Base-by-base conservation (phyloP, 148 eudicot species). In the Mesembryanthemum crystallinum region DNA sequence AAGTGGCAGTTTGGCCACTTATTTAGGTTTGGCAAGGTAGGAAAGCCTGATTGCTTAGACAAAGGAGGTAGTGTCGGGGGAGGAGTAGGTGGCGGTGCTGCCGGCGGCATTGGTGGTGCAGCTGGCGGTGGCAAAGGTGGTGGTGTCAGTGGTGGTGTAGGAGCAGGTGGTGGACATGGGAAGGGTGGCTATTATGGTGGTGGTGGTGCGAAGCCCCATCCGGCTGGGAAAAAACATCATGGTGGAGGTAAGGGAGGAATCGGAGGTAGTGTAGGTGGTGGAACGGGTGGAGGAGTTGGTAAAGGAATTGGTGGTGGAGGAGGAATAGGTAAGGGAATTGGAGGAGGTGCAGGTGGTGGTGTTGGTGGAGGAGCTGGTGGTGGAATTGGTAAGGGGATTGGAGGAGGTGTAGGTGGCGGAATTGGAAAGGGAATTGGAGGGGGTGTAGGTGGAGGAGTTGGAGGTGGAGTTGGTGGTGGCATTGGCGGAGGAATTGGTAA, bases 1-100 rank as follows among this genome's bases (percentile, higher is more conserved):
- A 76, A 71, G 57, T 77, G 80, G 80, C 71, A 66, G 13, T 63
- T 60, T 62, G 80, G 80, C 21, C 72, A 77, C 8, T 75, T 71
- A 20, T 75, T 65, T 65, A 65, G 80, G 35, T 55, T 77, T 77
- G 79, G 79, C 1, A 57, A 57, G 39, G 79, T 73, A 61, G 69
- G 76, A 1, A 77, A 77, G 65, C 69, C 69, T 32, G 80, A 49
- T 62, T 77, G 70, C 5, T 70, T 61, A 25, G 80, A 74, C 0
- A 77, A 77, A 72, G 75, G 69, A 3, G 80, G 80, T 32, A 51
- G 77, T 67, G 28, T 81, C 66, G 14, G 59, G 17, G 74, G 49
- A 13, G 57, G 28, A 17, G 21, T 47, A 5, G 71, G 58, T 24
- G 51, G 69, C 1, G 64, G 64, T 15, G 58, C 0, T 23, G 79